Conservation (phyloP, 1,139 yeast species). For the Lodderomyces margitis region DNA sequence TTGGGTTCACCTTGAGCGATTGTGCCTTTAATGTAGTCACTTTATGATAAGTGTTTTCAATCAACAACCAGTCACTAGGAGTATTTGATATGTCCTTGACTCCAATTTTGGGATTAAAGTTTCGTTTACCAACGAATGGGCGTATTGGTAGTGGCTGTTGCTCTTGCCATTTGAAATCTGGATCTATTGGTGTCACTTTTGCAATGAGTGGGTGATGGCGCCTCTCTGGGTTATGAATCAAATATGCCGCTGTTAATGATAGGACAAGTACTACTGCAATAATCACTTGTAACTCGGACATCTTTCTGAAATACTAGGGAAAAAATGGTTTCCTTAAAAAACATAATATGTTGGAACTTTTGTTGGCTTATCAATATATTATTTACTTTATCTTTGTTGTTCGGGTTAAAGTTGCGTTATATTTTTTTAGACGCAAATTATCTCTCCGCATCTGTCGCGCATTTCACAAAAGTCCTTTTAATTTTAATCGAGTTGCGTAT, state of each 20-base stretch:
- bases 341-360: too few relatives aligned
- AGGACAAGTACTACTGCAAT: not conserved
- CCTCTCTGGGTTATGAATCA: not conserved
- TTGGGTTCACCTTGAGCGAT: constrained; percentile 19
- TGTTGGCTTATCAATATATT: too few relatives aligned
- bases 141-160: constrained; percentile 52
- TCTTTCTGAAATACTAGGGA: not conserved
- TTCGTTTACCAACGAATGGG: constrained; percentile 43
- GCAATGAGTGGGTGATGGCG: not conserved
- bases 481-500: too few relatives aligned
- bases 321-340: too few relatives aligned
- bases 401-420: too few relatives aligned
- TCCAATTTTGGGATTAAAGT: constrained; percentile 41
- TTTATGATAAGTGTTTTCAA: constrained; percentile 35
- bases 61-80: constrained; percentile 38
- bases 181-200: constrained; percentile 16
- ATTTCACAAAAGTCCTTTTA: too few relatives aligned
- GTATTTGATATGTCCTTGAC: constrained; percentile 28
- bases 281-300: not conserved
- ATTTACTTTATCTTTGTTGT: too few relatives aligned
- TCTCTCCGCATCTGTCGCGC: too few relatives aligned
- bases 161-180: constrained; percentile 46
- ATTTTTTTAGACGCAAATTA: too few relatives aligned
- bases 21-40: constrained; percentile 22
- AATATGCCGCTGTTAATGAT: not conserved